Evolutionary conservation across 441 rosid genomes (phyloP), one percentile per base, ranked within the genome.

Genomic region (Pelargonium australe): DNA sequence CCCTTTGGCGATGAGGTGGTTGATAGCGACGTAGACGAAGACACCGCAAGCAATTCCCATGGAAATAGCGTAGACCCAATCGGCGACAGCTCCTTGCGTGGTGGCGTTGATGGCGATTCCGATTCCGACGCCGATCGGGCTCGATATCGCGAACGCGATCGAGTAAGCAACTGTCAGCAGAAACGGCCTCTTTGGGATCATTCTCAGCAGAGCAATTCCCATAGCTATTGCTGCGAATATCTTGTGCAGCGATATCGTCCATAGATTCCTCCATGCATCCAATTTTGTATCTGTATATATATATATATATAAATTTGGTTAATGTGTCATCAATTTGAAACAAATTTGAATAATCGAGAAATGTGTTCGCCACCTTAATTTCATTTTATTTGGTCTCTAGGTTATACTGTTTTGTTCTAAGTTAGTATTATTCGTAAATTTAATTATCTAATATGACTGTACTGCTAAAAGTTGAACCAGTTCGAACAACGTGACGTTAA

Each of bases 121-220:
- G n/a, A 88, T 88, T 4, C 88, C 89, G 0, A 88, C 84, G 0
- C 94, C 94, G 3, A 88, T n/a, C 1, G 91, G 91, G 44, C 94
- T 86, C 5, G 91, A 86, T 20, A 88, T 58, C 1, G 87, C 94
- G 45, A 88, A 88, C 40, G 91, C 89, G 7, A 85, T 78, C 25
- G 94, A 78, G 73, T 88, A 86, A 45, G 76, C 80, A 0, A 66
- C 81, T 0, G 89, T 86, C 13, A 80, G 73, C 16, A 88, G 78
- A 58, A 88, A 79, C 34, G 94, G 88, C 70, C 89, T 79, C 72
- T 71, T 86, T 10, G 94, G 91, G 2, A 85, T 68, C 84, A 88
- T 81, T 72, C 79, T 82, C 7, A 86, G 82, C 17, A 86, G 82
- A 41, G 93, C 88, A 40, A 88, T 86, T 68, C 93, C 93, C 90